These are phyloP conservation scores for Acorus calamus DNA, from an alignment of 106 monocot genomes.

Conservation along the genomic window DNA sequence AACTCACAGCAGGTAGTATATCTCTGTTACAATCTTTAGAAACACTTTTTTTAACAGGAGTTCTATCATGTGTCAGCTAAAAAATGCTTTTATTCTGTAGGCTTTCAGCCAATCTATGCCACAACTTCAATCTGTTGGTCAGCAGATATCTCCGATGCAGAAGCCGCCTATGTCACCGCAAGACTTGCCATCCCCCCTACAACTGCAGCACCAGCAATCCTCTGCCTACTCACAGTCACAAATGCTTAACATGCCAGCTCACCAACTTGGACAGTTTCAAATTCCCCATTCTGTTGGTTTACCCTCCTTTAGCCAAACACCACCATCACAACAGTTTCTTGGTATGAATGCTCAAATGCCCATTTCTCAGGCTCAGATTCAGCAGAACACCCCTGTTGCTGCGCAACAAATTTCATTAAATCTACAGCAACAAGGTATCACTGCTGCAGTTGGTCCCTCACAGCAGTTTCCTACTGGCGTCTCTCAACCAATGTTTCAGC, in stretches of 20 bases:
- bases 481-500: slow-evolving; percentile 47
- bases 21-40: neutral
- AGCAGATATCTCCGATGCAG: slow-evolving; percentile 52
- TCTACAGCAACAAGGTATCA: slow-evolving; percentile 23
- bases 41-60: too few species aligned
- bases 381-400: slow-evolving; percentile 28
- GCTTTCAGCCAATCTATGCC: slow-evolving; percentile 39
- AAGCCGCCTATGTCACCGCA: slow-evolving; percentile 41
- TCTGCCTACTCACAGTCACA: slow-evolving; percentile 39
- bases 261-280: slow-evolving; percentile 49
- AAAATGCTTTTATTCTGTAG: slow-evolving; percentile 12
- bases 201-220: slow-evolving; percentile 41
- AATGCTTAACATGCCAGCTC: slow-evolving; percentile 34
- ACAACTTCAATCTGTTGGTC: slow-evolving; percentile 38
- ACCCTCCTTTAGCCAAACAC: slow-evolving; percentile 26
- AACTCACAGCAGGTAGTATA: slow-evolving; percentile 2
- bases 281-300: slow-evolving; percentile 39
- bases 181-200: slow-evolving; percentile 35
- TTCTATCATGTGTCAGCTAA: too few species aligned
- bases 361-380: slow-evolving; percentile 33
- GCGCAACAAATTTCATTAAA: slow-evolving; percentile 30
- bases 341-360: slow-evolving; percentile 38
- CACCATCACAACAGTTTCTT: slow-evolving; percentile 32
- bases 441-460: slow-evolving; percentile 25
- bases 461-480: slow-evolving; percentile 47